phyloP scores from a whole-genome alignment of 129 eudicot species.

The Pseudognaphalium luteoalbum region DNA sequence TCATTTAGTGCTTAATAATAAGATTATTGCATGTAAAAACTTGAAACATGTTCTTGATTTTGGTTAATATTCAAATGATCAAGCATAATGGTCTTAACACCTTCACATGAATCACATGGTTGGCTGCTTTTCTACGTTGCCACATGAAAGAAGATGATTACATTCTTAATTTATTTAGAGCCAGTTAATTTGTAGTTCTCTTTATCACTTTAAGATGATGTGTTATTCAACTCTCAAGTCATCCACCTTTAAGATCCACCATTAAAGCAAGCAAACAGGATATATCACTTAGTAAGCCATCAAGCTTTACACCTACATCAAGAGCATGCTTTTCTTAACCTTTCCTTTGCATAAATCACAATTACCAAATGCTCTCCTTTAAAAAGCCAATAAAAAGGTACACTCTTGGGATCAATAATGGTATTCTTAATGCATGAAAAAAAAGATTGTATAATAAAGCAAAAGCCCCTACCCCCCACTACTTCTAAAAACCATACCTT shows the following conservation, averaged over 20 bases:
- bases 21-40: neutral
- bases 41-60: neutral
- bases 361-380: conserved; percentile 25
- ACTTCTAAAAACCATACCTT: conserved; percentile 27
- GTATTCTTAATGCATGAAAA: conserved; percentile 36
- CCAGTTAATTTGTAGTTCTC: conserved; percentile 1
- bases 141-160: neutral
- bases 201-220: conserved; percentile 20
- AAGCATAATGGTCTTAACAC: conserved; percentile 4
- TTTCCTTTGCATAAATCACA: conserved; percentile 21
- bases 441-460: conserved; percentile 24
- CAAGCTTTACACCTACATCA: conserved; percentile 34
- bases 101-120: neutral
- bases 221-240: conserved; percentile 22
- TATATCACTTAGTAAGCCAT: conserved; percentile 30
- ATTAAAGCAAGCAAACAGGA: conserved; percentile 28
- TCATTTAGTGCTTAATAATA: neutral
- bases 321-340: conserved; percentile 25
- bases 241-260: conserved; percentile 33
- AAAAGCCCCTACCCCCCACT: conserved; percentile 32
- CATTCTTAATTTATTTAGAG: conserved; percentile 4
- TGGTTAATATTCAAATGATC: neutral
- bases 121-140: conserved; percentile 16
- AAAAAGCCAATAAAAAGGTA: conserved; percentile 35
- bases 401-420: conserved; percentile 48